These are phyloP conservation scores for Senna siamea DNA, from an alignment of 306 rosid species.

Conservation along the genomic window DNA sequence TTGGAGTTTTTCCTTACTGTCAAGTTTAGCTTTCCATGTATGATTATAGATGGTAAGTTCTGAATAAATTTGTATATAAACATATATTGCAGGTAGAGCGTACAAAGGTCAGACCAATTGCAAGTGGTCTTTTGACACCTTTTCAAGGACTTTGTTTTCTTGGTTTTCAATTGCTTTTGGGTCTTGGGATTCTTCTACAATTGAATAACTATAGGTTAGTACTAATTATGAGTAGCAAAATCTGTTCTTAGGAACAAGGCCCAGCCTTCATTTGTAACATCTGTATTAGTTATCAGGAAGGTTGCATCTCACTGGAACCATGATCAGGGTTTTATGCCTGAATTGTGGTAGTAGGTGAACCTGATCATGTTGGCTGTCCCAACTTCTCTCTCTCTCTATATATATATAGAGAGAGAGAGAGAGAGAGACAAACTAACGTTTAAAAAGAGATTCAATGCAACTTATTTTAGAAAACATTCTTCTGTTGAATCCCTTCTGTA, in stretches of 20 bases:
- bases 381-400: too few species aligned
- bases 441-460: background rate
- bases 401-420: too few species aligned
- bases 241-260: background rate
- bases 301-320: background rate
- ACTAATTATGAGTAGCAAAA: conserved; percentile 18
- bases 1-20: conserved; percentile 7
- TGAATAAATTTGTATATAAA: conserved; percentile 30
- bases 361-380: conserved; percentile 10
- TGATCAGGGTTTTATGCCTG: conserved; percentile 28
- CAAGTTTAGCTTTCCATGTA: background rate
- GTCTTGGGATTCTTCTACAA: conserved; percentile 88
- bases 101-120: conserved; percentile 85
- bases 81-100: conserved; percentile 78
- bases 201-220: conserved; percentile 82
- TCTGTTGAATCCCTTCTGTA: background rate
- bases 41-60: conserved; percentile 26
- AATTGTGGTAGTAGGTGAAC: conserved; percentile 11
- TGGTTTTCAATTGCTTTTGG: conserved; percentile 86
- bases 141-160: conserved; percentile 86
- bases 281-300: conserved; percentile 2
- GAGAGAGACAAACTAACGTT: background rate
- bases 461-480: background rate
- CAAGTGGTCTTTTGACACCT: conserved; percentile 88
- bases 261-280: conserved; percentile 18